Conservation (phyloP, 73 alveolate genomes). For the Tetrahymena borealis region DNA sequence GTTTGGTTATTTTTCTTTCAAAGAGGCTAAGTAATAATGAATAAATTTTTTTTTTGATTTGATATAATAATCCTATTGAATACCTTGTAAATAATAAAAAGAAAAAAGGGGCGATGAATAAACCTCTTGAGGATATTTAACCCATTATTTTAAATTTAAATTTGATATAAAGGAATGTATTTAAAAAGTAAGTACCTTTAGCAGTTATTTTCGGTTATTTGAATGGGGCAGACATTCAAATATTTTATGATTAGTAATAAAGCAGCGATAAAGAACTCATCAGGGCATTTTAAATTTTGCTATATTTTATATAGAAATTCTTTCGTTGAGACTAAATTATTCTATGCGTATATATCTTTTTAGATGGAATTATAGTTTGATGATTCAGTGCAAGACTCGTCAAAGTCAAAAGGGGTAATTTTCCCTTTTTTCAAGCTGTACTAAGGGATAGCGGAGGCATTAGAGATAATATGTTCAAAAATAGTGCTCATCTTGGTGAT, state of each 20-base stretch:
- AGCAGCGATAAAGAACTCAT: neutral
- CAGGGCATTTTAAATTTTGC: neutral
- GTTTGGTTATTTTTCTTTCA: too few species aligned
- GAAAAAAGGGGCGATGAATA: too few species aligned
- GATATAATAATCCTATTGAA: too few species aligned
- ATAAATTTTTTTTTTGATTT: too few species aligned
- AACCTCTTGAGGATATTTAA: too few species aligned
- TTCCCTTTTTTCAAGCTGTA: neutral
- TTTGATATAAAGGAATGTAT: neutral
- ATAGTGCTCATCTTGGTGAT: neutral
- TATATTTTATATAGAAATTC: neutral
- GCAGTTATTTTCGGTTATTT: neutral
- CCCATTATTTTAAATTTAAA: too few species aligned
- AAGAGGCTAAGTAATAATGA: too few species aligned
- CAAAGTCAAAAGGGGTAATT: neutral
- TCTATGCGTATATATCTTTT: neutral
- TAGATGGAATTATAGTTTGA: neutral
- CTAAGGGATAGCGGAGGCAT: neutral
- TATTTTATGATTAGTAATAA: neutral
- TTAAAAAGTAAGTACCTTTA: neutral
- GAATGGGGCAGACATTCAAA: neutral
- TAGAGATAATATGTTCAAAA: neutral
- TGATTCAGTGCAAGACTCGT: neutral
- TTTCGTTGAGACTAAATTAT: neutral
- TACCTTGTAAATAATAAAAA: too few species aligned